Percentiles rank a stretch among this genome's conserved stretches.
Conservation (phyloP, 129 eudicot species). For the Dittrichia graveolens region DNA sequence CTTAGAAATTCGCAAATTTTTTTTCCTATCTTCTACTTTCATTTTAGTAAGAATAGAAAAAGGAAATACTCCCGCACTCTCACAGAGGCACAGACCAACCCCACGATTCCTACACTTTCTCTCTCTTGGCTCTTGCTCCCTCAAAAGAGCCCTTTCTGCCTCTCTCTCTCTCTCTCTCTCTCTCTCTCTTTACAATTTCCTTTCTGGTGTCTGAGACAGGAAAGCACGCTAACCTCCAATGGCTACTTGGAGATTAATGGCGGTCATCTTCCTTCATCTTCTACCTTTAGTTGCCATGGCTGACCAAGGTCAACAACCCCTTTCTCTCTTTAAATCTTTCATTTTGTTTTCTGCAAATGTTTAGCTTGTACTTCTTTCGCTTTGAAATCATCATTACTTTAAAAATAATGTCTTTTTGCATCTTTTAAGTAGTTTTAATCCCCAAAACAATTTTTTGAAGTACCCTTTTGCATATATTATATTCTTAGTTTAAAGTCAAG, state of each 20-base stretch:
- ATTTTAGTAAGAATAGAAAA: no score
- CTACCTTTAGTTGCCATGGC: slow-evolving; percentile 46
- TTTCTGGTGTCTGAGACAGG: slow-evolving; percentile 24
- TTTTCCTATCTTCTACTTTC: no score
- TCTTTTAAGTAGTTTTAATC: slow-evolving; percentile 12
- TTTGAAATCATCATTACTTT: slow-evolving; percentile 12
- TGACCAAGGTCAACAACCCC: slow-evolving; percentile 44
- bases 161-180: slow-evolving; percentile 21
- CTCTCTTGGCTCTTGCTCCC: no score
- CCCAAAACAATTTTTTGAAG: background rate
- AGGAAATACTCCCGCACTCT: no score
- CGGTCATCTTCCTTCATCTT: slow-evolving; percentile 33
- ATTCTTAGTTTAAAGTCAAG: background rate
- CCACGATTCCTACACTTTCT: no score
- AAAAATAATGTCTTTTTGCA: slow-evolving; percentile 8
- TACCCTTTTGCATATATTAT: slow-evolving; percentile 9
- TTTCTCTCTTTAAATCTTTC: slow-evolving; percentile 8
- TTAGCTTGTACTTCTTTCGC: background rate
- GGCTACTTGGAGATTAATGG: slow-evolving; percentile 37
- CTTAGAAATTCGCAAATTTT: no score
- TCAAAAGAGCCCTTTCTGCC: slow-evolving; percentile 11
- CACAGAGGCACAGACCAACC: no score
- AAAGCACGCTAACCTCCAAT: slow-evolving; percentile 27
- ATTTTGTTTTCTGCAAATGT: slow-evolving; percentile 11
- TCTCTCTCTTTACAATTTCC: slow-evolving; percentile 22